phyloP scores from a whole-genome alignment of 176 grass and related monocot species.

The Aegilops longissima region DNA sequence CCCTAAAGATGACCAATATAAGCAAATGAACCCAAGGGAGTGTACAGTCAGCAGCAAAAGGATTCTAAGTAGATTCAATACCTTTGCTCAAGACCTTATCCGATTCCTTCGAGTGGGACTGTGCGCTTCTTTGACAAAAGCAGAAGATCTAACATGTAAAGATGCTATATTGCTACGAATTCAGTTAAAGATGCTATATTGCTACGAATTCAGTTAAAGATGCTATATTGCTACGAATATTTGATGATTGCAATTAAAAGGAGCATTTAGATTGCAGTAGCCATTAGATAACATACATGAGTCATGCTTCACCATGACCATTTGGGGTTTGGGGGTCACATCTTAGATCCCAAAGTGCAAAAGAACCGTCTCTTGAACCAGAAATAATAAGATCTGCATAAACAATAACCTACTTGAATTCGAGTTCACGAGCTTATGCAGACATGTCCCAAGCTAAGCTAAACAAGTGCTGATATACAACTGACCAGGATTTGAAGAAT shows the following conservation, averaged over 20 bases:
- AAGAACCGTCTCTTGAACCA: constrained; percentile 88
- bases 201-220: too few relatives aligned
- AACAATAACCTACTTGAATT: constrained; percentile 16
- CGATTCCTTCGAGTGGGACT: constrained; percentile 38
- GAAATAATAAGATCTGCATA: constrained; percentile 73
- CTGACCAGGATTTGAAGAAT: constrained; percentile 88
- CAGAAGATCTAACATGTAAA: constrained; percentile 45
- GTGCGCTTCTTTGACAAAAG: constrained; percentile 81
- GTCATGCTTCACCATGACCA: constrained; percentile 31
- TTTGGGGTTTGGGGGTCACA: constrained; percentile 55
- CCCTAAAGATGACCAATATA: constrained; percentile 42
- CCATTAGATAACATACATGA: background rate
- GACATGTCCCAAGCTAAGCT: too few relatives aligned
- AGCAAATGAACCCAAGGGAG: background rate
- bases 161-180: too few relatives aligned
- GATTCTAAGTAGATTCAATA: background rate
- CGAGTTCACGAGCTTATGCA: background rate
- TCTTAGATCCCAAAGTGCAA: constrained; percentile 93
- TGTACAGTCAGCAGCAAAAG: background rate
- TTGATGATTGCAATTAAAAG: too few relatives aligned
- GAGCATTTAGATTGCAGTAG: background rate
- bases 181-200: too few relatives aligned
- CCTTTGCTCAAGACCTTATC: constrained; percentile 68
- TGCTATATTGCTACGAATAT: too few relatives aligned
- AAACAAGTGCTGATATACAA: background rate